These are phyloP conservation scores for Phytophthora ohioensis DNA, from an alignment of 352 stramenopile genomes.

Conservation along the genomic window DNA sequence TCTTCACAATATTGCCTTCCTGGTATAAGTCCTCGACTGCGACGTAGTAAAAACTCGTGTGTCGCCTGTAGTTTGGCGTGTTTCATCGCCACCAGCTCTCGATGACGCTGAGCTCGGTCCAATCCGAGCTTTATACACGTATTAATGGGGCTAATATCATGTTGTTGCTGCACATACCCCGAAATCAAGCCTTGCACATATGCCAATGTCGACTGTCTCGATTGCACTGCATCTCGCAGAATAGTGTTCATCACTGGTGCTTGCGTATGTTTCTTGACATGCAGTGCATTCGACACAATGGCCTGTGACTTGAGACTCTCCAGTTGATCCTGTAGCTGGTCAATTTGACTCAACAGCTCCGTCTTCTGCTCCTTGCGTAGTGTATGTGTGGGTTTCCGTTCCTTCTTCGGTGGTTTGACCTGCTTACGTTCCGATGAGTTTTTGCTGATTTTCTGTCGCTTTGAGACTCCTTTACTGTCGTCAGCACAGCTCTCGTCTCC, in stretches of 20 bases:
- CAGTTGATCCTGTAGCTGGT: conserved; percentile 32
- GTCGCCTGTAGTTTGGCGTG: conserved; percentile 26
- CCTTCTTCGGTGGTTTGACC: conserved; percentile 26
- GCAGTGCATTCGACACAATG: conserved; percentile 42
- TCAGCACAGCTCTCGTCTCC: conserved; percentile 37
- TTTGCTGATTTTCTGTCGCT: conserved; percentile 16
- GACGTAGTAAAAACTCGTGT: conserved; percentile 40
- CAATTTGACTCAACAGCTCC: conserved; percentile 36
- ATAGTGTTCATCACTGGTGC: conserved; percentile 47
- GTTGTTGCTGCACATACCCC: conserved; percentile 42
- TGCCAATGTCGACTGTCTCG: conserved; percentile 37
- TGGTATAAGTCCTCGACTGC: conserved; percentile 41
- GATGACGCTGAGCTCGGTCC: conserved; percentile 36
- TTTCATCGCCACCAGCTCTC: conserved; percentile 35
- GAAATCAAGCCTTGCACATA: conserved; percentile 44
- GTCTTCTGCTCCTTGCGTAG: conserved; percentile 43
- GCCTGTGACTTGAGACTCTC: conserved; percentile 47
- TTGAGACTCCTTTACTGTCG: conserved; percentile 7
- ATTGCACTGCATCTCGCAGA: conserved; percentile 40
- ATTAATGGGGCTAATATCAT: conserved; percentile 49
- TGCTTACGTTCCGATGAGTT: conserved; percentile 5
- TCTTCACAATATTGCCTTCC: conserved; percentile 42
- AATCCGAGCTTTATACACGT: conserved; percentile 40
- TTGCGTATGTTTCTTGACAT: conserved; percentile 45
- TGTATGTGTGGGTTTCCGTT: conserved; percentile 40